Percentiles rank a stretch among this genome's conserved stretches.
These are phyloP conservation scores for Mortierella sp. DNA, from an alignment of 371 early-diverging fungal genomes.

Conservation along the genomic window DNA sequence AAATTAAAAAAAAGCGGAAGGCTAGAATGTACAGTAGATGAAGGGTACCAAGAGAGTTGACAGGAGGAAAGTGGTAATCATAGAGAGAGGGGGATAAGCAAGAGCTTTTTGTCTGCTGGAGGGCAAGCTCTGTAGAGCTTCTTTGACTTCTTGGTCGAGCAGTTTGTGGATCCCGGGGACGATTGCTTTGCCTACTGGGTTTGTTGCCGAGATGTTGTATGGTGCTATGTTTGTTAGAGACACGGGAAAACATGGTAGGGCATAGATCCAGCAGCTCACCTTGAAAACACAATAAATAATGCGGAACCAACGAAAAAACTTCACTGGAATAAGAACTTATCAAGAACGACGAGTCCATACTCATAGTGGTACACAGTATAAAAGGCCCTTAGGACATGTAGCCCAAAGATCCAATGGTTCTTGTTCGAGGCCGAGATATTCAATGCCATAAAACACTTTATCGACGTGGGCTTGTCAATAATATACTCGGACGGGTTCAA, in stretches of 20 bases:
- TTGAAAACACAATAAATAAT: not conserved
- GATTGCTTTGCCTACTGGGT: constrained; percentile 21
- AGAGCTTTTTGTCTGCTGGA: not conserved
- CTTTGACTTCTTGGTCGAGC: constrained; percentile 18
- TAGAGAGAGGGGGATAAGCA: not conserved
- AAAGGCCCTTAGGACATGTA: constrained; percentile 31
- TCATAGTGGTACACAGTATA: constrained; percentile 41
- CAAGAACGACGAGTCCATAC: constrained; percentile 30
- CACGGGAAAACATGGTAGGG: not conserved
- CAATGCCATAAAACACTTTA: constrained; percentile 29
- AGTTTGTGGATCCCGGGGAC: constrained; percentile 23
- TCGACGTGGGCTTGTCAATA: constrained; percentile 17
- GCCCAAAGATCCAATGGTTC: constrained; percentile 40
- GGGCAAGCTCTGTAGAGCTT: constrained; percentile 14
- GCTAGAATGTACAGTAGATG: not conserved
- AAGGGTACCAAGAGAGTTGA: not conserved
- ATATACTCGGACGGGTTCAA: constrained; percentile 38
- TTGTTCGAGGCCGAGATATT: constrained; percentile 19
- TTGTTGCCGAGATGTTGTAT: constrained; percentile 33
- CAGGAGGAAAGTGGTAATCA: not conserved
- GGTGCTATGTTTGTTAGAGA: constrained; percentile 11
- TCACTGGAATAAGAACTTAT: not conserved
- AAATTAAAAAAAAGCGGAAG: not conserved
- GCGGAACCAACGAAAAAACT: not conserved
- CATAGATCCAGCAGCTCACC: not conserved